Evolutionary conservation across 306 rosid species (phyloP).

Genomic region (Elaeagnus macrophylla): DNA sequence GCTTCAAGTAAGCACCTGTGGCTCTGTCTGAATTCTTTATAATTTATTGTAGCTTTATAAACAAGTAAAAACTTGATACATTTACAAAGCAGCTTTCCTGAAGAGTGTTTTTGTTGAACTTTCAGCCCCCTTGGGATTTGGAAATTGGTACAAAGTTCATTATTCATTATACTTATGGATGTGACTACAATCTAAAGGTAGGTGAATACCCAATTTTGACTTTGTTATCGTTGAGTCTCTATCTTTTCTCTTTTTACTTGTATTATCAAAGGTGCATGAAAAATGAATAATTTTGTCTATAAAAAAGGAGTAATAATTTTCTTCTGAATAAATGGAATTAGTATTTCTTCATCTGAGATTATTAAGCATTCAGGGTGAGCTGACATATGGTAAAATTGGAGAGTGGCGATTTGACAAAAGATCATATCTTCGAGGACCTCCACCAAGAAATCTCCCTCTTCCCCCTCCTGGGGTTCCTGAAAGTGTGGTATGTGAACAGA

Average conservation of each 20-base stretch:
- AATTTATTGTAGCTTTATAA: neutral
- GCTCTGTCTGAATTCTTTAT: no score
- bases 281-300: no score
- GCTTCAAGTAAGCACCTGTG: neutral
- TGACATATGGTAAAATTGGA: conserved; percentile 78
- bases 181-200: conserved; percentile 66
- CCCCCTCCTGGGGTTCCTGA: conserved; percentile 43
- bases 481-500: no score
- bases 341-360: no score
- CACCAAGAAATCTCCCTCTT: conserved; percentile 64
- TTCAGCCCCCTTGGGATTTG: conserved; percentile 89
- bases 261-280: no score
- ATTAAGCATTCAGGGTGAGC: conserved; percentile 91
- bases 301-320: no score
- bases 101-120: conserved; percentile 12
- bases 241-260: no score
- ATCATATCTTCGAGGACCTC: conserved; percentile 72
- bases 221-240: no score
- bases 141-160: conserved; percentile 52
- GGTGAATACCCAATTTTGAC: neutral
- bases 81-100: neutral
- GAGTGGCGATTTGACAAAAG: conserved; percentile 98
- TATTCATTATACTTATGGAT: conserved; percentile 30
- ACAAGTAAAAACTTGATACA: neutral
- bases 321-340: no score